Base-by-base conservation (phyloP, 2,329 filamentous ascomycete species). In the Fusarium redolens region DNA sequence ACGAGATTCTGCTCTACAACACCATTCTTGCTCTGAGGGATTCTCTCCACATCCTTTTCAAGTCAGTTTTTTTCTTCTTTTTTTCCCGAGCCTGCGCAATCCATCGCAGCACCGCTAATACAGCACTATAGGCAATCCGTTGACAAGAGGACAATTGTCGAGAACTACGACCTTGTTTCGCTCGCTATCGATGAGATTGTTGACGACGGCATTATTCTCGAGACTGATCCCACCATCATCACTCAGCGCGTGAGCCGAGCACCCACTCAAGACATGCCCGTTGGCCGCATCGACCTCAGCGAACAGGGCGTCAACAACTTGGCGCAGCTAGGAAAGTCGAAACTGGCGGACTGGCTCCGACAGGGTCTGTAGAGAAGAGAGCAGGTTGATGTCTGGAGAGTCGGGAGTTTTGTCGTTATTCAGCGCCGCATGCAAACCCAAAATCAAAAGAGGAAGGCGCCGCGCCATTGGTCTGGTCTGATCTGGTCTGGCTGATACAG, bases 151-250 rank as follows among this genome's bases (percentile, higher is more conserved):
- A 98, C 96, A 65, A 95, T 98, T 75, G 92, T 98, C 79, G 96
- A 99, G 85, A 98, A 98, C 89, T 99, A 98, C 87, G 96, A 98
- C 83, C 89, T 98, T 28, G 93, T 98, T 71, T 93, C 95, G 18
- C 90, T 99, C 60, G 94, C 95, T 48, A 93, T 99, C 73, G 96
- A 99, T 83, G 96, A 99, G 83, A 96, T 97, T 71, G 90, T 97
- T 60, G 95, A 97, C 83, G 95, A 97, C 80, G 96, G 96, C 68
- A 97, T 98, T 81, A 96, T 99, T 77, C 90, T 99, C 69, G 96
- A 99, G 86, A 98, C 96, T 1, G 96, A 99, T 82, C 95, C 96
- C 2, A 96, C 96, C 72, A 93, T 97, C 78, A 93, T 99, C 75
- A 92, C 96, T 54, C 95, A 95, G 81, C 88, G 96, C 76, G 96